Evolutionary conservation across 202 grass and related monocot species (phyloP).

Genomic region (Panicum hallii): DNA sequence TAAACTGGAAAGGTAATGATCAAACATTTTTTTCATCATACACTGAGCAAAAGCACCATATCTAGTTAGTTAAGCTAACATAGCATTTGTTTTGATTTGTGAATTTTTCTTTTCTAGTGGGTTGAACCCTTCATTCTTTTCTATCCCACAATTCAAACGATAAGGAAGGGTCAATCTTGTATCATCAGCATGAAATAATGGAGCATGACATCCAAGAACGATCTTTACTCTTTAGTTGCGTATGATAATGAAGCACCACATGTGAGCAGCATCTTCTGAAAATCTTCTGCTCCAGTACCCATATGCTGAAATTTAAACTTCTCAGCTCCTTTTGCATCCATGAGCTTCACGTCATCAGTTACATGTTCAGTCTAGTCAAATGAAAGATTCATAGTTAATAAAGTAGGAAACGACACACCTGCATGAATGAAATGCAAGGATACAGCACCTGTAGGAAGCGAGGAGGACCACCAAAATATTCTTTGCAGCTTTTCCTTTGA

Average conservation of each 20-base stretch:
- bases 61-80: not conserved
- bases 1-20: slow-evolving; percentile 26
- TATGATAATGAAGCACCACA: slow-evolving; percentile 73
- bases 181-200: slow-evolving; percentile 23
- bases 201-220: slow-evolving; percentile 43
- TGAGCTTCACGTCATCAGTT: slow-evolving; percentile 75
- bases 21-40: not conserved
- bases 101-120: not conserved
- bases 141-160: not conserved
- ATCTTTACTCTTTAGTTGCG: slow-evolving; percentile 80
- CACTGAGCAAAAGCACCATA: not conserved
- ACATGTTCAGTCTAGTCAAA: slow-evolving; percentile 51
- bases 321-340: slow-evolving; percentile 71
- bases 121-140: slow-evolving; percentile 9
- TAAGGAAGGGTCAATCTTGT: not conserved
- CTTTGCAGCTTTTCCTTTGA: slow-evolving; percentile 69
- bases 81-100: not conserved
- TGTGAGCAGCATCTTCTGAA: slow-evolving; percentile 74
- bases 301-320: slow-evolving; percentile 65
- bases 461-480: slow-evolving; percentile 71
- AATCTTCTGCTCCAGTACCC: slow-evolving; percentile 58
- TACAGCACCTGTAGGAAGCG: slow-evolving; percentile 24
- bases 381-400: slow-evolving; percentile 43
- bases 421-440: slow-evolving; percentile 50
- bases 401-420: slow-evolving; percentile 34